phyloP scores from a whole-genome alignment of 2,329 filamentous ascomycete genomes.

The Ceratocystis alfenasii region DNA sequence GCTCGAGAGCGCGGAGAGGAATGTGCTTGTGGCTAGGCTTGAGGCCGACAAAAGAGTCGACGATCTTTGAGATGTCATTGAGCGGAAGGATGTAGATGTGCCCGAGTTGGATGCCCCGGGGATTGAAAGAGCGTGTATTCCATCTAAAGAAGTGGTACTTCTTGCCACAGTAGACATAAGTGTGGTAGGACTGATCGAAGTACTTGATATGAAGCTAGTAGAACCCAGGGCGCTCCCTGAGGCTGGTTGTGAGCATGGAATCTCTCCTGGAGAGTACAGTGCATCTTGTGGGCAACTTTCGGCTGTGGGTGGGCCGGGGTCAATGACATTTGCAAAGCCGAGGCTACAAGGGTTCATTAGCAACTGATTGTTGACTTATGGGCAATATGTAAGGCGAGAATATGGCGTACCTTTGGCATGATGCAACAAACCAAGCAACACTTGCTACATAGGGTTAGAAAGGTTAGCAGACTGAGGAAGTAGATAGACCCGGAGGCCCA shows the following conservation, averaged over 20 bases:
- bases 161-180: background rate
- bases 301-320: constrained; percentile 15
- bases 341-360: constrained; percentile 12
- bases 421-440: constrained; percentile 19
- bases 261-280: constrained; percentile 16
- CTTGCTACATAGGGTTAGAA: constrained; percentile 17
- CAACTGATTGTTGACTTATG: background rate
- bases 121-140: constrained; percentile 12
- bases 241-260: constrained; percentile 2
- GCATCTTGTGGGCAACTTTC: constrained; percentile 14
- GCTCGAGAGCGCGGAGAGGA: background rate
- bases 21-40: background rate
- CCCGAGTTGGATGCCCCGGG: background rate
- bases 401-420: constrained; percentile 20
- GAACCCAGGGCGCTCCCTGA: background rate
- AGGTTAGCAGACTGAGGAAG: background rate
- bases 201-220: background rate
- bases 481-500: background rate
- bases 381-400: background rate
- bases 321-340: constrained; percentile 19
- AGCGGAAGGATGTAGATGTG: background rate
- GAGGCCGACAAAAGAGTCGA: background rate
- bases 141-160: background rate
- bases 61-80: background rate
- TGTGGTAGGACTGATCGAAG: background rate